These are phyloP conservation scores for Cucurbita ficifolia DNA, from an alignment of 306 rosid species.

Conservation along the genomic window DNA sequence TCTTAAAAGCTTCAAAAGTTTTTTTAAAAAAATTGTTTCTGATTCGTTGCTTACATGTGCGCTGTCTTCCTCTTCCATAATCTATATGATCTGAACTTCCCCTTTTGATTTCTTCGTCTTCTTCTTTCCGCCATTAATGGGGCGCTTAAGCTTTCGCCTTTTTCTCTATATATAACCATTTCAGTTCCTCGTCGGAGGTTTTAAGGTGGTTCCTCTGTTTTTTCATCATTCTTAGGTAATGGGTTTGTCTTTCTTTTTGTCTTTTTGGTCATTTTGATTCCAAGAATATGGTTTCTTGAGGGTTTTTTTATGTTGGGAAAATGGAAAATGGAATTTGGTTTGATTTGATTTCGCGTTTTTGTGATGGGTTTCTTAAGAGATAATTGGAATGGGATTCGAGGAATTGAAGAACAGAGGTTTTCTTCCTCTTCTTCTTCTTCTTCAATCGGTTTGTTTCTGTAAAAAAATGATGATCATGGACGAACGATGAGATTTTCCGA, in stretches of 20 bases:
- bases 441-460: not conserved
- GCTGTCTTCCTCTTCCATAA: not conserved
- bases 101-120: not conserved
- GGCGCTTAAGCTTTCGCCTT: not conserved
- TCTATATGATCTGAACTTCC: not conserved
- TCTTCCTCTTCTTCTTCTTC: not conserved
- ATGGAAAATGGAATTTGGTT: not conserved
- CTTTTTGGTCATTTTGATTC: not conserved
- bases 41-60: slow-evolving; percentile 9
- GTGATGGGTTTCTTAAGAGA: not conserved
- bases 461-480: slow-evolving; percentile 3
- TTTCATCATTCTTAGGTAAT: not conserved
- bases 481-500: slow-evolving; percentile 23
- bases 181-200: not conserved
- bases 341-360: not conserved
- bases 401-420: not conserved
- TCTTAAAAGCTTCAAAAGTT: not conserved
- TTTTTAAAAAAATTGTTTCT: not conserved
- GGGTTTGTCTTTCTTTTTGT: not conserved
- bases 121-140: not conserved
- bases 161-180: not conserved
- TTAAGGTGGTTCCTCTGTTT: not conserved
- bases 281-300: not conserved
- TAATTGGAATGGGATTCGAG: not conserved
- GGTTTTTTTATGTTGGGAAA: not conserved